Evolutionary conservation across 768 basidiomycete genomes (phyloP).

Genomic region (Pulveroboletus sp.): DNA sequence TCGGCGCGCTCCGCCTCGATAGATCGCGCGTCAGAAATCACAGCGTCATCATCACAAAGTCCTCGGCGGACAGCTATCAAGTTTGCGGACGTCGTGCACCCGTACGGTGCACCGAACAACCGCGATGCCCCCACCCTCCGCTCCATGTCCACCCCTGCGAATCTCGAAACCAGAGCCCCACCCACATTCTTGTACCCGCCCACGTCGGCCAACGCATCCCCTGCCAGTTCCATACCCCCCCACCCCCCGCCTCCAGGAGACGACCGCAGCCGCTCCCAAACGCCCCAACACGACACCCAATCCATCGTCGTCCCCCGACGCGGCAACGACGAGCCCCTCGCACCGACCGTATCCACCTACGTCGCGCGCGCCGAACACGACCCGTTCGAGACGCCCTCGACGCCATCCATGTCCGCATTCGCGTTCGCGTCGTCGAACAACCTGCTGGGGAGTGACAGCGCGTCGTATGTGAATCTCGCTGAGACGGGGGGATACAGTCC

Average conservation of each 20-base stretch:
- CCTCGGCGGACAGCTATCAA: constrained; percentile 61
- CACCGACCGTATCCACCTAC: constrained; percentile 23
- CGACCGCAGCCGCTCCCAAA: not conserved
- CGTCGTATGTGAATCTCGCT: not conserved
- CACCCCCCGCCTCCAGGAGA: constrained; percentile 16
- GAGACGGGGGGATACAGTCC: constrained; percentile 4
- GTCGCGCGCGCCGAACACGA: constrained; percentile 8
- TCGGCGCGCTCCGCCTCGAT: constrained; percentile 28
- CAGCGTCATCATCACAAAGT: constrained; percentile 29
- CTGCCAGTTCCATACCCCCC: constrained; percentile 5
- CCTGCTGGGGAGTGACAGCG: not conserved
- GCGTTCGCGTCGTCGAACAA: constrained; percentile 24
- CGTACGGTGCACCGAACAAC: constrained; percentile 60
- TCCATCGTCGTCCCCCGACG: constrained; percentile 24
- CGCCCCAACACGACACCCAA: constrained; percentile 19
- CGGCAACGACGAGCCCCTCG: constrained; percentile 28
- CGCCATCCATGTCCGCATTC: constrained; percentile 28
- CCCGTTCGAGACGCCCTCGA: constrained; percentile 30
- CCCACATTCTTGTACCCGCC: constrained; percentile 27
- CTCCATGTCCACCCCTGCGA: constrained; percentile 13
- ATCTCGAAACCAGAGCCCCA: constrained; percentile 12
- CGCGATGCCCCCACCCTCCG: constrained; percentile 41
- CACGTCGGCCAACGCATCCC: not conserved
- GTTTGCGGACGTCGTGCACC: constrained; percentile 78
- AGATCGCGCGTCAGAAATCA: constrained; percentile 38